Percentiles rank a stretch among this genome's conserved stretches.
These are phyloP conservation scores for Knoxia roxburghii DNA, from an alignment of 257 asterid species.

Conservation along the genomic window DNA sequence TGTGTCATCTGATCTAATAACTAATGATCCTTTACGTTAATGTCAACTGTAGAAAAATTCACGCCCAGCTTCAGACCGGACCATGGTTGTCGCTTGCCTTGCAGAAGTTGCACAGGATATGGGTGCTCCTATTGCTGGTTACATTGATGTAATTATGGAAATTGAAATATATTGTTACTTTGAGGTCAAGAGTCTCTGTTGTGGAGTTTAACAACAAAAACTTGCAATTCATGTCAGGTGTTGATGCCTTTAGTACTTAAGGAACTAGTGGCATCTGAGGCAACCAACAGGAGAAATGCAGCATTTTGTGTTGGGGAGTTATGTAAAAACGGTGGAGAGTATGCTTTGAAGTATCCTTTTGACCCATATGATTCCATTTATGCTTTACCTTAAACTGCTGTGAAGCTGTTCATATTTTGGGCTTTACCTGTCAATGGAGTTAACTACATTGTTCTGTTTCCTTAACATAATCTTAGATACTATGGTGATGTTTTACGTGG, in stretches of 20 bases:
- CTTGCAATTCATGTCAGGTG: constrained; percentile 40
- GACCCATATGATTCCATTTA: neutral
- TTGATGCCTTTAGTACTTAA: constrained; percentile 84
- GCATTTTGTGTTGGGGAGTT: constrained; percentile 98
- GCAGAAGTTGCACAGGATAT: constrained; percentile 99
- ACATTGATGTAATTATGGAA: constrained; percentile 55
- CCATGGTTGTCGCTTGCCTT: constrained; percentile 97
- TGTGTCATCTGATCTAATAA: neutral
- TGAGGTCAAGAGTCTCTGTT: neutral
- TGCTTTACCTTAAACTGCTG: constrained; percentile 1
- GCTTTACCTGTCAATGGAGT: neutral
- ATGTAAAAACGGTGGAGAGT: constrained; percentile 89
- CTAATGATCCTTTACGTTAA: neutral
- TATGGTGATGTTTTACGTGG: constrained; percentile 57
- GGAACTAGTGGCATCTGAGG: constrained; percentile 75
- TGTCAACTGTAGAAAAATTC: constrained; percentile 63
- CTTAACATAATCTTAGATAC: constrained; percentile 44
- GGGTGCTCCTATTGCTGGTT: constrained; percentile 93
- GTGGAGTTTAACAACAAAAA: constrained; percentile 18
- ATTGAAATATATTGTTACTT: neutral
- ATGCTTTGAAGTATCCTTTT: constrained; percentile 74
- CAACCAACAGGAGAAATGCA: constrained; percentile 92
- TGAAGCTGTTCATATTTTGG: neutral
- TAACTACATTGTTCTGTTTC: constrained; percentile 1
- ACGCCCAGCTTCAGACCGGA: constrained; percentile 85